Evolutionary conservation across 148 eudicot genomes (phyloP).

Genomic region (Euryodendron excelsum): DNA sequence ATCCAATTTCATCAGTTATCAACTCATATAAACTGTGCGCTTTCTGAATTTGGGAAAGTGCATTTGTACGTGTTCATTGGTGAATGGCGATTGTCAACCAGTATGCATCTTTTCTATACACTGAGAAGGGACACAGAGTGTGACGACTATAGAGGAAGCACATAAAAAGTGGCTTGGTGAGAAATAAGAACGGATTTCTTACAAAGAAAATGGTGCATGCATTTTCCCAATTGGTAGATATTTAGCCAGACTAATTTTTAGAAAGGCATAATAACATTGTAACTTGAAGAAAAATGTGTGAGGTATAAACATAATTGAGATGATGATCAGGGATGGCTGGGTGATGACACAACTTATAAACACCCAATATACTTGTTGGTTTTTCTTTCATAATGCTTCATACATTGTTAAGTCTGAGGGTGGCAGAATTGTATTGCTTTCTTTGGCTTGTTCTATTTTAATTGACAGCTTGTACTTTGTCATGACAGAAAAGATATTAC

Average conservation of each 20-base stretch:
- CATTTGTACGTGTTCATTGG: background rate
- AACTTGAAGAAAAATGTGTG: background rate
- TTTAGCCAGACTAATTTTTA: background rate
- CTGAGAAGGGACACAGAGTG: no score
- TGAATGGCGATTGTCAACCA: background rate
- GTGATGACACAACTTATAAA: background rate
- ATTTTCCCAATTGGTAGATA: no score
- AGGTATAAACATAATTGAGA: background rate
- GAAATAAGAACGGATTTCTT: background rate
- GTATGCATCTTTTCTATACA: background rate
- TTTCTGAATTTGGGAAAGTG: constrained; percentile 1
- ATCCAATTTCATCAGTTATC: no score
- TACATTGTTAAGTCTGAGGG: background rate
- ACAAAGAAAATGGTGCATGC: background rate
- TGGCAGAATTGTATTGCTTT: background rate
- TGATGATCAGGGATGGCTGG: background rate
- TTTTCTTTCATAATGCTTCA: background rate
- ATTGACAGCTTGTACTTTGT: constrained; percentile 18
- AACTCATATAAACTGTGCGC: background rate
- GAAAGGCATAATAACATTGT: background rate
- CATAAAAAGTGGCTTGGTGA: no score
- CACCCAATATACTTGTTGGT: background rate
- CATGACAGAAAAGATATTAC: constrained; percentile 75
- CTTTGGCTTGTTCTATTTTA: background rate
- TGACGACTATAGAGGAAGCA: no score